Conservation (phyloP, 129 eudicot genomes). For the Smallanthus sonchifolius region DNA sequence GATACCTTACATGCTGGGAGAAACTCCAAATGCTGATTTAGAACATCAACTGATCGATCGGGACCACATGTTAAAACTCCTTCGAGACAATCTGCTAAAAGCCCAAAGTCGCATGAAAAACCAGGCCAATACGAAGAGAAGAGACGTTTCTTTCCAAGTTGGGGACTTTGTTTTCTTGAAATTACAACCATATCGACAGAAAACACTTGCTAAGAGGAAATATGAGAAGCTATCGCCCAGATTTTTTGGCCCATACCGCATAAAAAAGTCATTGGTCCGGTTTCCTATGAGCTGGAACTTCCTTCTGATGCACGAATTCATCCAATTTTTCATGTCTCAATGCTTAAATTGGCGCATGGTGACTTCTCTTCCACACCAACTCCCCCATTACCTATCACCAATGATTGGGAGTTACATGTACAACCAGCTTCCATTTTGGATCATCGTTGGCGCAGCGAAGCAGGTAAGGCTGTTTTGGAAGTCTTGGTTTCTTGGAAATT, state of each 20-base stretch:
- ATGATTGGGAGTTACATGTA: background rate
- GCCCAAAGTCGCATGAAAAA: background rate
- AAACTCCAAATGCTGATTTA: background rate
- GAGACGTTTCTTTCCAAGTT: background rate
- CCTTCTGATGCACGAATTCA: background rate
- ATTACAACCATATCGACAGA: background rate
- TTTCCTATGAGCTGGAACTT: background rate
- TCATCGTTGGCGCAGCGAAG: background rate
- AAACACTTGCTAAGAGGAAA: background rate
- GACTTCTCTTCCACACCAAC: background rate
- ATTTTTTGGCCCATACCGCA: background rate
- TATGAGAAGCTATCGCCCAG: background rate
- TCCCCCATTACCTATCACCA: background rate
- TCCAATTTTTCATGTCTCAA: background rate
- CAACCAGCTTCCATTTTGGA: background rate
- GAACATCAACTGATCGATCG: background rate
- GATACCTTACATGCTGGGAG: background rate
- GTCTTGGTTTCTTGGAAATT: background rate
- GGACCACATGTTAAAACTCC: background rate
- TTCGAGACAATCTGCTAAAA: background rate
- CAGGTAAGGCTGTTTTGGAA: background rate
- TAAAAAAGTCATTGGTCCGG: background rate
- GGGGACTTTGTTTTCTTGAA: background rate
- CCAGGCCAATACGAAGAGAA: background rate
- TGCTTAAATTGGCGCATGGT: background rate